Conservation (phyloP, 371 early-diverging fungal species). For the Coemansia sp. region DNA sequence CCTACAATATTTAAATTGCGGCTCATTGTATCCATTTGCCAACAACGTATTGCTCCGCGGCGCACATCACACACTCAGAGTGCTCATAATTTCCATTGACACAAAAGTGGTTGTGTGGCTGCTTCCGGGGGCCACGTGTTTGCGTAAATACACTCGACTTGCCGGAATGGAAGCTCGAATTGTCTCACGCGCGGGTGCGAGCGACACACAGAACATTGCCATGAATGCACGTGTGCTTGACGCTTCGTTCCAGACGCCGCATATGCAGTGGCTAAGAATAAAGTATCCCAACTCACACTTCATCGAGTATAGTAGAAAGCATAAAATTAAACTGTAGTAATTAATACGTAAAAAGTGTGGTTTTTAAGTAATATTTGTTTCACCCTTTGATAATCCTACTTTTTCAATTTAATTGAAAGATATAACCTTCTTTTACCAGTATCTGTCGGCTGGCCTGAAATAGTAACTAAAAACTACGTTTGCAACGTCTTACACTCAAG, state of each 20-base stretch:
- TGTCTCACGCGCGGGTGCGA: conserved; percentile 8
- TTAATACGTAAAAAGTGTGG: not conserved
- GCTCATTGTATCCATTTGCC: conserved; percentile 24
- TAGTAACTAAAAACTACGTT: too few relatives aligned
- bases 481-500: too few relatives aligned
- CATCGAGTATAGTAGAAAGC: conserved; percentile 7
- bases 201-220: not conserved
- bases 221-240: conserved; percentile 11
- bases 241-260: not conserved
- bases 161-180: conserved; percentile 16
- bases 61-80: not conserved
- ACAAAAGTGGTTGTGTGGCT: conserved; percentile 10
- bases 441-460: too few relatives aligned
- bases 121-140: conserved; percentile 1
- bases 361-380: not conserved
- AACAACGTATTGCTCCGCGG: conserved; percentile 19
- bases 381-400: not conserved
- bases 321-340: conserved; percentile 1
- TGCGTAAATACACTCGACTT: conserved; percentile 8
- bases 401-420: not conserved
- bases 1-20: conserved; percentile 13
- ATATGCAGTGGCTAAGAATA: conserved; percentile 10
- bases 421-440: too few relatives aligned
- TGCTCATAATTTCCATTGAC: conserved; percentile 14
- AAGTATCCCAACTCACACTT: conserved; percentile 12